These are phyloP conservation scores for Skeletonema menzelii DNA, from an alignment of 108 stramenopile species.

Conservation along the genomic window DNA sequence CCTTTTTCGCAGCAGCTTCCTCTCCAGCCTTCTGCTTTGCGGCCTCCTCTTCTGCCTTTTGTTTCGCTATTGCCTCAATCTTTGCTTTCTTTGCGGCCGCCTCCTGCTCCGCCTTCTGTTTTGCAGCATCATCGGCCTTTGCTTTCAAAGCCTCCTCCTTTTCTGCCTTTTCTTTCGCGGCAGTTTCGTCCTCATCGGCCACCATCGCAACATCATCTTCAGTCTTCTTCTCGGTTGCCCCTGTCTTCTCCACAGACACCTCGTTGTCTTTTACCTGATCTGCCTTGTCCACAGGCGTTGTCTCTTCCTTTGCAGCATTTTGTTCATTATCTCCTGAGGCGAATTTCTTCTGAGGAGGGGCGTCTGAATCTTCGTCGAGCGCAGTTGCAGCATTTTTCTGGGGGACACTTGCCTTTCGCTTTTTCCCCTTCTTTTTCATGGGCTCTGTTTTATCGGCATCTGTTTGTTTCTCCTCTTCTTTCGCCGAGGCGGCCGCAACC, in stretches of 20 bases:
- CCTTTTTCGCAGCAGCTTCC: not conserved
- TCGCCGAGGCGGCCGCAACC: not conserved
- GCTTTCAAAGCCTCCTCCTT: not conserved
- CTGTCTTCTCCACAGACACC: not conserved
- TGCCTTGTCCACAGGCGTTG: not conserved
- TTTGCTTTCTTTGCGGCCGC: not conserved
- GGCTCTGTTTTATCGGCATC: not conserved
- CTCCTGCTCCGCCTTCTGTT: conserved; percentile 5
- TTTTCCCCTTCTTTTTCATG: conserved; percentile 22
- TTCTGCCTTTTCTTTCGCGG: not conserved
- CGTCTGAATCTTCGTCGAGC: not conserved
- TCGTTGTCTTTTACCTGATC: not conserved
- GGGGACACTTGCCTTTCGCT: conserved; percentile 39
- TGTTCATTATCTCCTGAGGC: not conserved
- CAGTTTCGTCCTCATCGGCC: not conserved
- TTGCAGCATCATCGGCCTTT: not conserved
- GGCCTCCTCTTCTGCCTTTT: not conserved
- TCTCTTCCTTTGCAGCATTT: not conserved
- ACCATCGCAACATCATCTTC: not conserved
- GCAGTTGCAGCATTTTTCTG: conserved; percentile 23
- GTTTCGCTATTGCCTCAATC: not conserved
- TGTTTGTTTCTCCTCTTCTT: not conserved
- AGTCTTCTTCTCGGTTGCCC: not conserved
- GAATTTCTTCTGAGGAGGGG: conserved; percentile 21
- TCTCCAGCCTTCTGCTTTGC: conserved; percentile 6